Percentiles rank a stretch among this genome's conserved stretches.
Conservation (phyloP, 306 rosid species). For the Quercus gilva region DNA sequence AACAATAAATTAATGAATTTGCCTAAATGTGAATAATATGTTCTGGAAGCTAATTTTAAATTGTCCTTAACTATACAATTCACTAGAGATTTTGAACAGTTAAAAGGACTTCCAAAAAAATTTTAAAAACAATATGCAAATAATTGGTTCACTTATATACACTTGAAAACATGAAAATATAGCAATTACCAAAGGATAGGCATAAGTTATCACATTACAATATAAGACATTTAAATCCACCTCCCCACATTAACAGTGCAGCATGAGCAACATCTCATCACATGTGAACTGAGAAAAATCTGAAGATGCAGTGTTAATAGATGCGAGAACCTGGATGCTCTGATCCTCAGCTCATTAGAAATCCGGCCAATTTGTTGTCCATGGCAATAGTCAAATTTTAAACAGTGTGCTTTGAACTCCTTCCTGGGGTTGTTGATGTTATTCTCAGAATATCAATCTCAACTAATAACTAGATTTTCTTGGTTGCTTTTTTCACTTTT, state of each 20-base stretch:
- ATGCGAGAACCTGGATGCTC: background rate
- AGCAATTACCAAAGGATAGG: background rate
- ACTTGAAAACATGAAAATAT: background rate
- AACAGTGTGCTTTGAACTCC: background rate
- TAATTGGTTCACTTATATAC: background rate
- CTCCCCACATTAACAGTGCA: background rate
- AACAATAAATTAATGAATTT: background rate
- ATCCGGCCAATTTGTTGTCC: background rate
- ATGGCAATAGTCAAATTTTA: background rate
- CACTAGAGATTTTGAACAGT: background rate
- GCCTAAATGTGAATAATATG: background rate
- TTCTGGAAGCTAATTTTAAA: background rate
- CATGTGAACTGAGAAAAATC: background rate
- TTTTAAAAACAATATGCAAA: background rate
- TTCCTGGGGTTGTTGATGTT: background rate
- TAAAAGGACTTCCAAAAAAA: background rate
- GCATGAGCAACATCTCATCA: background rate
- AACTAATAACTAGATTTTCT: slow-evolving; percentile 9
- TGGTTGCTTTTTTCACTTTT: slow-evolving; percentile 20
- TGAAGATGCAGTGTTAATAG: background rate
- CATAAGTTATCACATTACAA: background rate
- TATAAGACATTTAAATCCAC: background rate
- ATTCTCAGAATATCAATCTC: background rate
- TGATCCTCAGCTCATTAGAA: background rate
- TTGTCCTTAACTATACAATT: background rate